phyloP scores from a whole-genome alignment of 345 rosid genomes.

The Linum usitatissimum region DNA sequence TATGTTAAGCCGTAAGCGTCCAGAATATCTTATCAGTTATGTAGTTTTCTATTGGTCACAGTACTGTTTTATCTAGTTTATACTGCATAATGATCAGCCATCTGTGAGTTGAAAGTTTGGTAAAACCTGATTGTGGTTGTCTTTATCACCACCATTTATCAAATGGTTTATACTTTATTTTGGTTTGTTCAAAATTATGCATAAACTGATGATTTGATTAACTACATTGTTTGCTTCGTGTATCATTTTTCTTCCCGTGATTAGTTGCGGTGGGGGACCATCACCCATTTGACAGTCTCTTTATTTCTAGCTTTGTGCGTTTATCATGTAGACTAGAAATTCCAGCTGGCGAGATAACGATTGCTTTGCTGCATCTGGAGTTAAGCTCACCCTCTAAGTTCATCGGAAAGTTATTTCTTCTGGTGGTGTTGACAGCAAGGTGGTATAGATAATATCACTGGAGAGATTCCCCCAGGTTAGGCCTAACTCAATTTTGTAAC shows the following conservation, averaged over 20 bases:
- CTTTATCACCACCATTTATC: not conserved
- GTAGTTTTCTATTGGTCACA: not conserved
- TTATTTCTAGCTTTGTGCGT: not conserved
- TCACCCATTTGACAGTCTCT: not conserved
- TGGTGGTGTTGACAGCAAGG: not conserved
- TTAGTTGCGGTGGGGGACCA: not conserved
- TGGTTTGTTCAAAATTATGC: not conserved
- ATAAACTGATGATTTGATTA: not conserved
- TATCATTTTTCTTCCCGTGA: not conserved
- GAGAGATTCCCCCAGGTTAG: constrained; percentile 28
- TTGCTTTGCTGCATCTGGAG: not conserved
- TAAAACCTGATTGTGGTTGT: not conserved
- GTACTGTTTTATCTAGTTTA: not conserved
- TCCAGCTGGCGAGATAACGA: not conserved
- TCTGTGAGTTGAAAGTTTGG: not conserved
- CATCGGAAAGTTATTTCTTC: not conserved
- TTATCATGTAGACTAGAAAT: not conserved
- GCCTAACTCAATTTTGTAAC: constrained; percentile 31
- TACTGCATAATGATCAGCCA: not conserved
- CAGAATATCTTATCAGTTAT: no score
- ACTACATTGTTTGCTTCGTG: not conserved
- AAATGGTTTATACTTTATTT: not conserved
- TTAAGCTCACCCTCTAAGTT: not conserved
- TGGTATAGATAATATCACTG: not conserved
- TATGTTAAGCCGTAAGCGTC: no score